These are phyloP conservation scores for Aspergillus ibericus DNA, from an alignment of 2,329 filamentous ascomycete genomes.

Conservation along the genomic window DNA sequence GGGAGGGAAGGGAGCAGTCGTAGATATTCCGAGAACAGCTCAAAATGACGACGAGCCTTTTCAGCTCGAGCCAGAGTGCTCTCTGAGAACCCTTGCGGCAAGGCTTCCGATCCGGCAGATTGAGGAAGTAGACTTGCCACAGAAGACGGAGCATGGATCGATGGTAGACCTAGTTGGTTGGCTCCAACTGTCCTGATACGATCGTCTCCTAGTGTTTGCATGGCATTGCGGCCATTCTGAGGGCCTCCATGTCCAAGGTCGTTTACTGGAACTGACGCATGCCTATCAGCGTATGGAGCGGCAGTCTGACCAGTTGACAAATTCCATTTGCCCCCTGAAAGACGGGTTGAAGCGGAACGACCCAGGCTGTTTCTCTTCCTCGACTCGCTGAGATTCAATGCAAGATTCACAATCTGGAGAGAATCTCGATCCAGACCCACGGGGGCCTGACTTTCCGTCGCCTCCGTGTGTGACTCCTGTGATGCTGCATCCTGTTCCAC, in stretches of 20 bases:
- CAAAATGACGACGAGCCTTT: slow-evolving; percentile 80
- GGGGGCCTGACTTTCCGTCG: slow-evolving; percentile 18
- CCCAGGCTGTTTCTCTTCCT: slow-evolving; percentile 62
- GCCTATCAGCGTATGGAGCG: slow-evolving; percentile 22
- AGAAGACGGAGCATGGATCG: slow-evolving; percentile 18
- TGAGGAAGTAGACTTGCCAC: slow-evolving; percentile 32
- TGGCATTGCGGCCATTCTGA: slow-evolving; percentile 21
- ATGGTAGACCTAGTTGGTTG: slow-evolving; percentile 9
- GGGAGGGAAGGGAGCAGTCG: slow-evolving; percentile 76
- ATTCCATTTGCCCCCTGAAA: slow-evolving; percentile 45
- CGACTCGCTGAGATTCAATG: slow-evolving; percentile 80
- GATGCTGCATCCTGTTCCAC: slow-evolving; percentile 14
- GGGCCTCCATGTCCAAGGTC: slow-evolving; percentile 17
- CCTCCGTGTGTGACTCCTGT: slow-evolving; percentile 13
- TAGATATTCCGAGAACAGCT: slow-evolving; percentile 81
- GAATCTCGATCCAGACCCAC: slow-evolving; percentile 68
- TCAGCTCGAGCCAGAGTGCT: slow-evolving; percentile 80
- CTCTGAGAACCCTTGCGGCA: slow-evolving; percentile 62
- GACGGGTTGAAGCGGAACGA: slow-evolving; percentile 51
- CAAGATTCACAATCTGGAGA: slow-evolving; percentile 88
- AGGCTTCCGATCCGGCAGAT: slow-evolving; percentile 30
- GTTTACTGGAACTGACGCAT: slow-evolving; percentile 16
- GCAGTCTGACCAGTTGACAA: slow-evolving; percentile 25
- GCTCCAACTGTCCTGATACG: slow-evolving; percentile 16
- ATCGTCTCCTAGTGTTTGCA: slow-evolving; percentile 28